Evolutionary conservation across 2,329 filamentous ascomycete species (phyloP).

Genomic region (Colletotrichum sp.): DNA sequence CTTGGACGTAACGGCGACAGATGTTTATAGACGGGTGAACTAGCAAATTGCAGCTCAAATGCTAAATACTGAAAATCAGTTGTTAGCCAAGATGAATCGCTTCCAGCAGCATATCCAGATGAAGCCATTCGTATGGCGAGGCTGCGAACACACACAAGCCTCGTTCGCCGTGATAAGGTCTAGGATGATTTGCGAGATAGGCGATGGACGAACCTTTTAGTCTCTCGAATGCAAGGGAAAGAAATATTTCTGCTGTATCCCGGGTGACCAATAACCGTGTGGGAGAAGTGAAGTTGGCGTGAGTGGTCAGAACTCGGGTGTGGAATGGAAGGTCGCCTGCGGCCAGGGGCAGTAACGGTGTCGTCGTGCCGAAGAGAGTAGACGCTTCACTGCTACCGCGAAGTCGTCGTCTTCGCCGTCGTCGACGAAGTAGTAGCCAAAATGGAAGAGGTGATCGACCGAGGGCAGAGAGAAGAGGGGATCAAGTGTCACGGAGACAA

Average conservation of each 20-base stretch:
- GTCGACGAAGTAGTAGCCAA: background rate
- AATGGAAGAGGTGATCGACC: constrained; percentile 20
- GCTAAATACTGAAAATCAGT: background rate
- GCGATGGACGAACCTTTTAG: constrained; percentile 14
- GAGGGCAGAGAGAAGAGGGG: constrained; percentile 23
- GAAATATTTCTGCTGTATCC: background rate
- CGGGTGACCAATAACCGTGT: constrained; percentile 18
- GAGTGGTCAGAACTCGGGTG: constrained; percentile 37
- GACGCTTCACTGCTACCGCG: constrained; percentile 54
- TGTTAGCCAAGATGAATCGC: background rate
- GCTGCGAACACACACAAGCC: background rate
- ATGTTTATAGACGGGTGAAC: background rate
- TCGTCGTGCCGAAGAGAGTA: constrained; percentile 36
- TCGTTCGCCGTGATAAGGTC: background rate
- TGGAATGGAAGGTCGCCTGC: constrained; percentile 62
- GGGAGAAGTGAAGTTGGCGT: constrained; percentile 19
- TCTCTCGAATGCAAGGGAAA: background rate
- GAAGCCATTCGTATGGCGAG: background rate
- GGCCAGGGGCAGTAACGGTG: constrained; percentile 49
- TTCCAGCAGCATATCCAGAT: background rate
- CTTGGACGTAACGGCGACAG: background rate
- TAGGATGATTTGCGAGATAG: background rate
- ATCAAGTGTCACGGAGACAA: constrained; percentile 36
- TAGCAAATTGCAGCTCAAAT: background rate
- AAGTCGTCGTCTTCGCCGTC: constrained; percentile 29